A percentile compares a stretch with the other conserved stretches of the same genome.
Evolutionary conservation across 2,329 filamentous ascomycete genomes (phyloP).

Genomic region (Plectosphaerella sp.): DNA sequence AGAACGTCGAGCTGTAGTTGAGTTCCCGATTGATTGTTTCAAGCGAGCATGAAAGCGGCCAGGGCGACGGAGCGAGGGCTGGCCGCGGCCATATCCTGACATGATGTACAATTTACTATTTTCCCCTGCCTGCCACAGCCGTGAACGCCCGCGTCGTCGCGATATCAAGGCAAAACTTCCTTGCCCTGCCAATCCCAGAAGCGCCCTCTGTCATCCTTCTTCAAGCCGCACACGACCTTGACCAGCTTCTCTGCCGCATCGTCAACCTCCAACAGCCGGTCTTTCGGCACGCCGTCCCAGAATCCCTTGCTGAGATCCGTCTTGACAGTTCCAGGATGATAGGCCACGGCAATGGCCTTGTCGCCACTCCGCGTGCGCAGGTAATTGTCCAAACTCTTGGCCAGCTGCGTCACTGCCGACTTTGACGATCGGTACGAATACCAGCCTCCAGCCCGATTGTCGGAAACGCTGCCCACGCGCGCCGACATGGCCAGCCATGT

Average conservation of each 20-base stretch:
- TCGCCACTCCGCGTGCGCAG: conserved; percentile 52
- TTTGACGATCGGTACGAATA: conserved; percentile 77
- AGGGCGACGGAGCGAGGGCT: background rate
- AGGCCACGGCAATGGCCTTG: conserved; percentile 61
- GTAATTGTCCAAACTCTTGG: conserved; percentile 67
- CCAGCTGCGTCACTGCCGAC: conserved; percentile 66
- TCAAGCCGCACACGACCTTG: conserved; percentile 47
- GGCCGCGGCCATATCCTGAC: background rate
- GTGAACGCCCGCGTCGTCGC: background rate
- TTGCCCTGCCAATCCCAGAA: conserved; percentile 68
- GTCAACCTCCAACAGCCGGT: conserved; percentile 61
- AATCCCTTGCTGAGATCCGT: conserved; percentile 70
- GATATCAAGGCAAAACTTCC: conserved; percentile 50
- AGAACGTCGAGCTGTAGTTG: conserved; percentile 55
- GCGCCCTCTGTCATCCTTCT: conserved; percentile 49
- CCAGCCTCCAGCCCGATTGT: conserved; percentile 75
- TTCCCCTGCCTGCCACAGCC: background rate
- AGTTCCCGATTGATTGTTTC: background rate
- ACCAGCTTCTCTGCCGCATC: conserved; percentile 63
- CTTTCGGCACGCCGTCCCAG: conserved; percentile 59
- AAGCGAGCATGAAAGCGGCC: conserved; percentile 1
- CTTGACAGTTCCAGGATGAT: conserved; percentile 79
- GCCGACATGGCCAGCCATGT: conserved; percentile 74
- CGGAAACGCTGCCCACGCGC: conserved; percentile 68
- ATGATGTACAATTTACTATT: conserved; percentile 2